Evolutionary conservation across 805 yeast species (phyloP), one percentile per base, ranked within the genome.

Genomic region (Saccharomyces eubayanus): DNA sequence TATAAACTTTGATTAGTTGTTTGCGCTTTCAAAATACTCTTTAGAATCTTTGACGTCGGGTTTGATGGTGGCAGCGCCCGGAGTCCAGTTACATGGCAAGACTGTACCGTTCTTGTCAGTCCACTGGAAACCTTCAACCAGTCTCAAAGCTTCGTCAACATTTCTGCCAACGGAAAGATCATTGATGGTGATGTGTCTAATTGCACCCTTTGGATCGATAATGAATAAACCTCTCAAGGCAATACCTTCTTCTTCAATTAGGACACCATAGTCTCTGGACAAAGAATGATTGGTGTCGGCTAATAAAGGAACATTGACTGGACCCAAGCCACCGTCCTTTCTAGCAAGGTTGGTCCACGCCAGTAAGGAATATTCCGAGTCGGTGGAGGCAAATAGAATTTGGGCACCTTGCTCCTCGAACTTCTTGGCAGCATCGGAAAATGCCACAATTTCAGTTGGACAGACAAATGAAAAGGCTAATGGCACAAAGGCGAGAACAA

Each of bases 161-260:
- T 88, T 87, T 83, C 99, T 90, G 75, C 99, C 99, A 65, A 94
- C 99, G 74, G 99, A 97, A 74, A 92, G 86, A 77, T 94, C 98
- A 82, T 94, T 94, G 82, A 94, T 81, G 77, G 98, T 92, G 78
- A 87, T 80, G 80, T 94, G 99, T 86, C 98, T 89, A 69, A 94
- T 82, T 65, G 74, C 74, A 68, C 97, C 97, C 76, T 85, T 81
- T 73, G 98, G 98, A 80, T 94, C 98, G 69, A 94, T 94, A 77
- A 94, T 77, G 81, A 94, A 94, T 77, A 92, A 85, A 76, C 99
- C 99, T 83, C 99, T 90, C 72, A 92, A 83, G 66, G 96, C 96
- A 69, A 94, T 75, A 78, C 99, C 99, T 69, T 82, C 97, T 62
- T 94, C 98, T 81, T 87, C 96, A 59, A 94, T 77, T 72, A 94